phyloP scores from a whole-genome alignment of 2,329 filamentous ascomycete species.

The Cladosporium sphaerospermum region DNA sequence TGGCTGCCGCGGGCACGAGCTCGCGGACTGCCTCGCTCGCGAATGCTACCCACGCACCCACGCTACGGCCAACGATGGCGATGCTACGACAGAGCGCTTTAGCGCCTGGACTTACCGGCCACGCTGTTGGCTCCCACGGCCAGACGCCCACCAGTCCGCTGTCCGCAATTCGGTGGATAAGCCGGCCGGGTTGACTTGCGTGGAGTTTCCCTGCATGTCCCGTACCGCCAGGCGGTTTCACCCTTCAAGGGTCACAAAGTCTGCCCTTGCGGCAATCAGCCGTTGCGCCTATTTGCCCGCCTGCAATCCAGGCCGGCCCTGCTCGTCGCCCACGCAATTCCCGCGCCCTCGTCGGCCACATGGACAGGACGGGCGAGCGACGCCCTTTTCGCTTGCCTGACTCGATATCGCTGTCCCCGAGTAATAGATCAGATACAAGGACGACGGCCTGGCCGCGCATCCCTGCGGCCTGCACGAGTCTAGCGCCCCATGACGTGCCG shows the following conservation, averaged over 20 bases:
- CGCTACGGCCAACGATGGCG: constrained; percentile 9
- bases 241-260: constrained; percentile 9
- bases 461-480: constrained; percentile 11
- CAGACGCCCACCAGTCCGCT: background rate
- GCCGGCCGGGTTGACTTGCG: background rate
- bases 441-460: constrained; percentile 8
- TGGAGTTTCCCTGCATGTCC: constrained; percentile 7
- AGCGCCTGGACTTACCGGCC: constrained; percentile 6
- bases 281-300: background rate
- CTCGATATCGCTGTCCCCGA: background rate
- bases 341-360: too few relatives aligned
- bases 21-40: background rate
- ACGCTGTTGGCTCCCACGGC: background rate
- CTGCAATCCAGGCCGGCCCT: too few relatives aligned
- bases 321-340: too few relatives aligned
- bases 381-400: background rate
- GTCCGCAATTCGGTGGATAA: background rate
- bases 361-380: background rate
- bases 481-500: constrained; percentile 12
- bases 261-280: constrained; percentile 9
- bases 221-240: constrained; percentile 6
- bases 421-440: constrained; percentile 1
- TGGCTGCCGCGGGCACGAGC: constrained; percentile 4
- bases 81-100: background rate
- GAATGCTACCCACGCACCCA: background rate